These are phyloP conservation scores for Xylaria sp. DNA, from an alignment of 2,329 filamentous ascomycete species.

Conservation along the genomic window DNA sequence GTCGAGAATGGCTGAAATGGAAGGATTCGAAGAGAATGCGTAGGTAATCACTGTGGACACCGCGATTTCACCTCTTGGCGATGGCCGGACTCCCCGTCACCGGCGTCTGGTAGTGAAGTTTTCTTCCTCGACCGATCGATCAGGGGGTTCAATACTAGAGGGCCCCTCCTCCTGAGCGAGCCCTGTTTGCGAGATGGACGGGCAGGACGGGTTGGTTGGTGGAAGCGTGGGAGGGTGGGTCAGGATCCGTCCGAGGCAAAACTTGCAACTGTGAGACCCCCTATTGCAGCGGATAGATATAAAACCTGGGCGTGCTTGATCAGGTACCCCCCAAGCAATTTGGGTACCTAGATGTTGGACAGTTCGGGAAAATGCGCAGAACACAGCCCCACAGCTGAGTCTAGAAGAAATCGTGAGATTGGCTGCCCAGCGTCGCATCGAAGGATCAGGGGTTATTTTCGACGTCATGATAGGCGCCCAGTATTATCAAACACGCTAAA, in stretches of 20 bases:
- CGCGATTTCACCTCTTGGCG: neutral
- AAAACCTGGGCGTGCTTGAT: neutral
- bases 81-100: neutral
- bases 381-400: neutral
- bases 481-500: neutral
- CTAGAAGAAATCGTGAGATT: neutral
- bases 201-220: too few relatives aligned
- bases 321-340: neutral
- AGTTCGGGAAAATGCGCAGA: neutral
- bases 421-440: neutral
- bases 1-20: neutral
- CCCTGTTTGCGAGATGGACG: neutral
- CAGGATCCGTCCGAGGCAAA: neutral
- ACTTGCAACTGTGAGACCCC: neutral
- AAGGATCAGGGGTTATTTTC: neutral
- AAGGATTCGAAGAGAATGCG: too few relatives aligned
- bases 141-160: neutral
- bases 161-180: neutral
- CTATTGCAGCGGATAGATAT: neutral
- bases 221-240: too few relatives aligned
- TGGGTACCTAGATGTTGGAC: neutral
- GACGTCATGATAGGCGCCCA: neutral
- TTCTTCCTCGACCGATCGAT: too few relatives aligned
- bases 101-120: too few relatives aligned
- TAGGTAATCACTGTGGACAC: neutral